Conservation (phyloP, 306 rosid species). For the Lotus japonicus region DNA sequence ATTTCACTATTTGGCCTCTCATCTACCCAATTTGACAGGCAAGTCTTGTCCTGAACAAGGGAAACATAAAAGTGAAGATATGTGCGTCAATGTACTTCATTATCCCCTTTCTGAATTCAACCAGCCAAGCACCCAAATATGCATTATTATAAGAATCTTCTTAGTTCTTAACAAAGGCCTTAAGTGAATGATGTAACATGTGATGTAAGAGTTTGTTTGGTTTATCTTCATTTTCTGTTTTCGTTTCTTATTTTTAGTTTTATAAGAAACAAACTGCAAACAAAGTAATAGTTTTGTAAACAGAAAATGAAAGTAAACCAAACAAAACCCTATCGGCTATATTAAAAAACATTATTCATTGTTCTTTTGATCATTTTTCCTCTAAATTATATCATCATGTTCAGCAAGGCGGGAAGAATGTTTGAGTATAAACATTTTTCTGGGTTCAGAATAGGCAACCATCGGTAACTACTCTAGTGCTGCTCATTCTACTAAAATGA, state of each 20-base stretch:
- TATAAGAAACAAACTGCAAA: too few species aligned
- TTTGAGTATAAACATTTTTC: conserved; percentile 5
- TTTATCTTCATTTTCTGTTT: too few species aligned
- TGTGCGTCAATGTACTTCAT: neutral
- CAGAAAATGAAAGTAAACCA: too few species aligned
- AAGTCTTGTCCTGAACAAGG: neutral
- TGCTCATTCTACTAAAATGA: neutral
- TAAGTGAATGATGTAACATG: neutral
- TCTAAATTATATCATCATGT: neutral
- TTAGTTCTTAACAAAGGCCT: too few species aligned
- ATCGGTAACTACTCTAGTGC: neutral
- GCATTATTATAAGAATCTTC: neutral
- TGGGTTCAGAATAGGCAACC: neutral
- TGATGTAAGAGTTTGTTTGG: too few species aligned
- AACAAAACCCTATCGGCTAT: neutral
- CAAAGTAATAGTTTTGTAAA: too few species aligned
- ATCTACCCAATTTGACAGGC: too few species aligned
- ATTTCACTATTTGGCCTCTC: neutral
- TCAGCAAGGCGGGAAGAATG: neutral
- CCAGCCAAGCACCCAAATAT: neutral
- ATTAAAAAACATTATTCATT: neutral
- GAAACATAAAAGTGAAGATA: neutral
- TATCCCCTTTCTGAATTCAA: neutral
- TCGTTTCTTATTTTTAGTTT: too few species aligned
- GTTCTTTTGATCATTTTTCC: neutral